A percentile compares a stretch with the other conserved stretches of the same genome.
These are phyloP conservation scores for Torulaspora delbrueckii DNA, from an alignment of 805 yeast species.

Conservation along the genomic window DNA sequence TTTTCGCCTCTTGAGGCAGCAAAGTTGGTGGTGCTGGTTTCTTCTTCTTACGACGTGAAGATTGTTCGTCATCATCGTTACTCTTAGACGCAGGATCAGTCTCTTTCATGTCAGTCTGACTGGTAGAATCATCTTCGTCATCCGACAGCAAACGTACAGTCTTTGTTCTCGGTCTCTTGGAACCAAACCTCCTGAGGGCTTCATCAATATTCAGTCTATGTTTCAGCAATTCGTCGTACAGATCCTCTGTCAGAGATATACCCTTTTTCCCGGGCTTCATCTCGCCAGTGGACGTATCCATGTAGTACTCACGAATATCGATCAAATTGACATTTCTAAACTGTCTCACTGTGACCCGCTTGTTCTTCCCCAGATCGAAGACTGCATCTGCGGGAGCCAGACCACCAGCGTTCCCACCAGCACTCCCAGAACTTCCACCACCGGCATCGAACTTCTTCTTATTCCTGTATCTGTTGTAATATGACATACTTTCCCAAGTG, in stretches of 20 bases:
- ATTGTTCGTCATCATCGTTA: constrained; percentile 4
- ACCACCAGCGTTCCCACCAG: constrained; percentile 9
- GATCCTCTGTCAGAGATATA: constrained; percentile 36
- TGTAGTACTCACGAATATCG: constrained; percentile 82
- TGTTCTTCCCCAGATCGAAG: constrained; percentile 50
- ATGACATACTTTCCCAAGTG: constrained; percentile 24
- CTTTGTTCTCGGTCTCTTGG: constrained; percentile 33
- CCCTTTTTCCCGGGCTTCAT: constrained; percentile 77
- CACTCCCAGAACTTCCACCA: constrained; percentile 5
- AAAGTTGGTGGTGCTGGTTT: constrained; percentile 35
- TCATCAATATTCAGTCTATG: constrained; percentile 37
- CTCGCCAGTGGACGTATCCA: constrained; percentile 50
- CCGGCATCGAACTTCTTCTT: constrained; percentile 18
- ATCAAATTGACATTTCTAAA: constrained; percentile 64
- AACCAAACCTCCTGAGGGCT: constrained; percentile 35
- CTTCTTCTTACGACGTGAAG: constrained; percentile 13
- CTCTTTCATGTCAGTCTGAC: constrained; percentile 11
- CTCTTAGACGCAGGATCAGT: constrained; percentile 8
- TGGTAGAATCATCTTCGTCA: constrained; percentile 23
- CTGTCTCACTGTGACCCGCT: constrained; percentile 66
- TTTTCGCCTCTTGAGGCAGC: constrained; percentile 30
- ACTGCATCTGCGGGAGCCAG: constrained; percentile 28
- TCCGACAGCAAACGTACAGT: constrained; percentile 31
- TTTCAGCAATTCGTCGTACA: constrained; percentile 34
- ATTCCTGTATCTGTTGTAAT: constrained; percentile 30